Evolutionary conservation across 805 yeast genomes (phyloP).

Genomic region (Lachancea waltii): DNA sequence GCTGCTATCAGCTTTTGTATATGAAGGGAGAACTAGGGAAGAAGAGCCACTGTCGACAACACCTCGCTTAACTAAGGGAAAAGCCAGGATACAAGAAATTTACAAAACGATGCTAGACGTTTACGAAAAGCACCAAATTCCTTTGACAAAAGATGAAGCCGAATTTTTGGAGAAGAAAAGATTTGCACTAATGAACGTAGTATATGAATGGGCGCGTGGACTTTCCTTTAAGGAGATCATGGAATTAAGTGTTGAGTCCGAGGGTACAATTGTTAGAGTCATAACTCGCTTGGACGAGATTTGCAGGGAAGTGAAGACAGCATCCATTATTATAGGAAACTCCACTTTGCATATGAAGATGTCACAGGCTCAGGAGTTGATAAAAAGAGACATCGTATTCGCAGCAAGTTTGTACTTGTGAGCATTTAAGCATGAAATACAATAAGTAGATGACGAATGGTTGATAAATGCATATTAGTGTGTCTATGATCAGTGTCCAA

Average conservation of each 20-base stretch:
- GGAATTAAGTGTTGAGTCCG: constrained; percentile 82
- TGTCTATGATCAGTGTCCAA: constrained; percentile 1
- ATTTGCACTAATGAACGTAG: constrained; percentile 87
- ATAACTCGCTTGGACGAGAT: constrained; percentile 91
- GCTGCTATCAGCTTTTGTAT: constrained; percentile 81
- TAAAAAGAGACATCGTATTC: constrained; percentile 94
- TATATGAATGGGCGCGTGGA: constrained; percentile 98
- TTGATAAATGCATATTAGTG: too few species aligned
- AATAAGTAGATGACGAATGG: too few species aligned
- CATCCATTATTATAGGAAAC: constrained; percentile 92
- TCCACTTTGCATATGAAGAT: constrained; percentile 82
- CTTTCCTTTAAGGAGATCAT: constrained; percentile 85
- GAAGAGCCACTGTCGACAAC: constrained; percentile 59
- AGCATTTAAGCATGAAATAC: not conserved
- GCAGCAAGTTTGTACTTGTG: constrained; percentile 88
- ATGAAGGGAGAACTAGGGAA: constrained; percentile 66
- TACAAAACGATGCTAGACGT: constrained; percentile 55
- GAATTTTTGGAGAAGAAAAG: constrained; percentile 77
- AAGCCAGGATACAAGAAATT: constrained; percentile 59
- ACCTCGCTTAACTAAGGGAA: constrained; percentile 74
- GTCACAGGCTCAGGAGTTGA: constrained; percentile 87
- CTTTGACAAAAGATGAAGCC: constrained; percentile 76
- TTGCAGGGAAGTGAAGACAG: constrained; percentile 89
- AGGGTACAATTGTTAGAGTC: constrained; percentile 95
- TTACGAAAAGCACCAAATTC: constrained; percentile 61